Evolutionary conservation across 495 filamentous ascomycete genomes (phyloP).

Genomic region (Neurospora sp.): DNA sequence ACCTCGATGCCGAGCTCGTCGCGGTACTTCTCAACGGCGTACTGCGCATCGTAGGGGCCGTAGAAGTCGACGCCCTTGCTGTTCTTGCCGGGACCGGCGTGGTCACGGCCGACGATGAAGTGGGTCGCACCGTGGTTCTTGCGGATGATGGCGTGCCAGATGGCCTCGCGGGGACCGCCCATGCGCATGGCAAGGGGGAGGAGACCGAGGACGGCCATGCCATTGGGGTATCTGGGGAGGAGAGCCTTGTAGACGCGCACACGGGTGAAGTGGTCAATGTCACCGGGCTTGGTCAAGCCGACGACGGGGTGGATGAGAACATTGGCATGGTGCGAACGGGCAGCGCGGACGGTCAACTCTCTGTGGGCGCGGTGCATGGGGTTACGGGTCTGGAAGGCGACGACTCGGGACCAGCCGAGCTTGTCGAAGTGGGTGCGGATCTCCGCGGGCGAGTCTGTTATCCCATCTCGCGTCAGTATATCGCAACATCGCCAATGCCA

Average conservation of each 20-base stretch:
- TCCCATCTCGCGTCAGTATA: slow-evolving; percentile 3
- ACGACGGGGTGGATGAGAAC: slow-evolving; percentile 99
- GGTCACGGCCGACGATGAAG: slow-evolving; percentile 98
- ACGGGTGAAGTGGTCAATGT: slow-evolving; percentile 99
- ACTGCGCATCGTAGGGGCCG: slow-evolving; percentile 96
- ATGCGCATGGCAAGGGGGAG: slow-evolving; percentile 97
- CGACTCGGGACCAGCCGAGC: slow-evolving; percentile 92
- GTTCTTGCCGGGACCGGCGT: slow-evolving; percentile 95
- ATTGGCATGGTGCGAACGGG: slow-evolving; percentile 88
- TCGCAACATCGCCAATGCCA: not conserved
- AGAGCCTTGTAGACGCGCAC: slow-evolving; percentile 97
- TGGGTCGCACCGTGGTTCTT: slow-evolving; percentile 99
- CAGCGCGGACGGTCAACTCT: slow-evolving; percentile 93
- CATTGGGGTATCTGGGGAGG: slow-evolving; percentile 94
- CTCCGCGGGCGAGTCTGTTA: slow-evolving; percentile 80
- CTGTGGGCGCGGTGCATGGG: slow-evolving; percentile 98
- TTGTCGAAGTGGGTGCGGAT: slow-evolving; percentile 96
- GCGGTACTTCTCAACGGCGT: slow-evolving; percentile 93
- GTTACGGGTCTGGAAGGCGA: slow-evolving; percentile 98
- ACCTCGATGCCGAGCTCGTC: slow-evolving; percentile 96
- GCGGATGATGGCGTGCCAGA: slow-evolving; percentile 99
- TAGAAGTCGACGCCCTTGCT: slow-evolving; percentile 95
- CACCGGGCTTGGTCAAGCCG: slow-evolving; percentile 94
- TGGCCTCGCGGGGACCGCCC: slow-evolving; percentile 95
- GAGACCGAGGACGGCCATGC: slow-evolving; percentile 96